Base-by-base conservation (phyloP, 2,329 filamentous ascomycete genomes). In the Paramyrothecium sp. region DNA sequence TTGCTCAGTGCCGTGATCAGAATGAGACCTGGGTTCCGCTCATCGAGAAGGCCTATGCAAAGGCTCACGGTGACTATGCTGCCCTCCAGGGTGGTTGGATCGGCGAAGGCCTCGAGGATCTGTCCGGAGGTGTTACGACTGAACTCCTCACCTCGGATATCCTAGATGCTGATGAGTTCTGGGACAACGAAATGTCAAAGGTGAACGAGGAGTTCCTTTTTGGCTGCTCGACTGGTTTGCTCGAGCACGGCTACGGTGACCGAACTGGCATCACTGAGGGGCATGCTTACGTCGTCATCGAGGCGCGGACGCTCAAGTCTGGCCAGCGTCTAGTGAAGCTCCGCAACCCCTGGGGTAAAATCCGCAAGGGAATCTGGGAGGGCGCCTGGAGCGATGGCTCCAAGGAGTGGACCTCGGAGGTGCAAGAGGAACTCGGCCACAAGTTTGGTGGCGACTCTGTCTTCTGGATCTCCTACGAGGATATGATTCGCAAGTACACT, bases 21-120 rank as follows among this genome's bases (percentile, higher is more conserved):
- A 91, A 92, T 67, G 90, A 94, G 71, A 94, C 90, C 0, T 95
- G 91, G 91, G 79, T 94, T 5, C 89, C 90, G 0, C 75, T 95
- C 22, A 77, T 93, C 2, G 90, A 94, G 67, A 94, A 94, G 71
- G 91, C 91, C 1, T 94, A 90, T 68, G 91, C 91, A 20, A 95
- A 95, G 71, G 89, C 89, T 0, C 91, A 95, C 64, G 90, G 90
- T 3, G 90, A 92, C 63, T 93, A 89, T 63, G 84, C 80, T 17
- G 84, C 89, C 0, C 85, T 92, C 41, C 80, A 86, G 34, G 89
- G 89, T 22, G 89, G 89, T 8, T 91, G 87, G 73, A 87, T 89
- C 19, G 88, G 83, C 5, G 83, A 86, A 65, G 83, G 77, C 2
- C 65, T 85, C 2, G 83, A 80, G 57, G 82, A 89, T 70, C 74